Percentiles rank a stretch among this genome's conserved stretches.
Evolutionary conservation across 2,329 filamentous ascomycete genomes (phyloP).

Genomic region (Dichotomopilus funicola): DNA sequence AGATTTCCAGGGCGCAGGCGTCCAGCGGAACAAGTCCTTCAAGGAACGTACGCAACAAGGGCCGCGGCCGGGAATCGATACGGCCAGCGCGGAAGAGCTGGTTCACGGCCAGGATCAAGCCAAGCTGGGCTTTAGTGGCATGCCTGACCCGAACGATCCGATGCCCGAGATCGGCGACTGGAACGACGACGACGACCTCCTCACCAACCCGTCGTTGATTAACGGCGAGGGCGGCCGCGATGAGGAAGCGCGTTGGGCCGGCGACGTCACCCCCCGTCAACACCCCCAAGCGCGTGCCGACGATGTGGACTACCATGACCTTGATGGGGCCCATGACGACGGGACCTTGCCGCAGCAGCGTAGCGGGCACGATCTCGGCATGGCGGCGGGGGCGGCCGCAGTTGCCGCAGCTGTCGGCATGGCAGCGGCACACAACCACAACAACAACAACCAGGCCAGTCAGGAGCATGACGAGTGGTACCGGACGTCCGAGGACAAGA

Average conservation of each 20-base stretch:
- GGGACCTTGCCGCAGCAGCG: slow-evolving; percentile 27
- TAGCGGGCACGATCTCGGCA: slow-evolving; percentile 34
- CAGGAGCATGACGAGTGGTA: slow-evolving; percentile 60
- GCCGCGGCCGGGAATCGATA: slow-evolving; percentile 43
- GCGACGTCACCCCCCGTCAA: slow-evolving; percentile 44
- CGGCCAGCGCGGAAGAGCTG: slow-evolving; percentile 54
- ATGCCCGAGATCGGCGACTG: slow-evolving; percentile 71
- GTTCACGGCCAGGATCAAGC: slow-evolving; percentile 44
- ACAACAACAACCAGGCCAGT: slow-evolving; percentile 47
- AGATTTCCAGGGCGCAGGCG: slow-evolving; percentile 43
- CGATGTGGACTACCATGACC: slow-evolving; percentile 27
- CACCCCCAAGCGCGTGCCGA: slow-evolving; percentile 28
- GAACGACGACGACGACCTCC: slow-evolving; percentile 59
- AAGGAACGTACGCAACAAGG: slow-evolving; percentile 57
- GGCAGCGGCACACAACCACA: slow-evolving; percentile 44
- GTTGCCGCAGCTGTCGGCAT: slow-evolving; percentile 44
- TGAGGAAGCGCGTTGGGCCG: slow-evolving; percentile 45
- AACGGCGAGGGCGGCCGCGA: slow-evolving; percentile 58
- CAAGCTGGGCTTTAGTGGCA: slow-evolving; percentile 60
- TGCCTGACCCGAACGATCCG: slow-evolving; percentile 63
- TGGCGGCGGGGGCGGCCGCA: slow-evolving; percentile 45
- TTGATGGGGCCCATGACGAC: slow-evolving; percentile 23
- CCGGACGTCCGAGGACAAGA: slow-evolving; percentile 54
- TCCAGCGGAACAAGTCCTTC: slow-evolving; percentile 57
- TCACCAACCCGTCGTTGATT: slow-evolving; percentile 79